Conservation (phyloP, 805 yeast species). For the Candida anglica region DNA sequence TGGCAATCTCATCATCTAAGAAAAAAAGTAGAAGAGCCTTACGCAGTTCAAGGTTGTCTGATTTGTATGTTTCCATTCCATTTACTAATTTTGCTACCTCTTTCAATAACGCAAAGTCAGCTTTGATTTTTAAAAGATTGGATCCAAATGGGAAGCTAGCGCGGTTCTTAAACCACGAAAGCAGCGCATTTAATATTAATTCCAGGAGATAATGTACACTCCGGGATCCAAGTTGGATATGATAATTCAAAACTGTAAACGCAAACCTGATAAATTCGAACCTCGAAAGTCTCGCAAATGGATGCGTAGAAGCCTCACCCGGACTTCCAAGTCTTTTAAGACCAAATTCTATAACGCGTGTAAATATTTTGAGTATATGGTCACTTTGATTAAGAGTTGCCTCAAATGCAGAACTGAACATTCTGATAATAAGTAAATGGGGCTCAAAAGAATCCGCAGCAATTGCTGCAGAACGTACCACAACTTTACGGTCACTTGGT, state of each 20-base stretch:
- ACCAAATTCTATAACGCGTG: constrained; percentile 46
- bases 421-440: constrained; percentile 62
- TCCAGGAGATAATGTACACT: constrained; percentile 42
- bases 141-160: constrained; percentile 81
- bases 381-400: constrained; percentile 71
- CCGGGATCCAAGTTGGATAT: constrained; percentile 46
- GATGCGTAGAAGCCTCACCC: constrained; percentile 69
- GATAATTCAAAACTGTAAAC: constrained; percentile 57
- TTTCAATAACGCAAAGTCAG: constrained; percentile 59
- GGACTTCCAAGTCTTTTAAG: constrained; percentile 46
- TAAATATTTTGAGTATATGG: constrained; percentile 65
- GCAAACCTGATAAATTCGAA: constrained; percentile 72
- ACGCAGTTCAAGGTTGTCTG: constrained; percentile 40
- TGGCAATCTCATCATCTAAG: constrained; percentile 70
- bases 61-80: constrained; percentile 15
- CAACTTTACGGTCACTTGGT: constrained; percentile 67
- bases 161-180: constrained; percentile 72
- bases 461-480: constrained; percentile 47
- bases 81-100: constrained; percentile 41
- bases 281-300: constrained; percentile 70
- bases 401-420: constrained; percentile 74
- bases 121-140: constrained; percentile 63
- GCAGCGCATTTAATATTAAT: constrained; percentile 58
- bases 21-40: constrained; percentile 56
- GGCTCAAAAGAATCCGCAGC: constrained; percentile 56